A percentile compares a stretch with the other conserved stretches of the same genome.
Conservation (phyloP, 768 basidiomycete species). For the Suillus plorans region DNA sequence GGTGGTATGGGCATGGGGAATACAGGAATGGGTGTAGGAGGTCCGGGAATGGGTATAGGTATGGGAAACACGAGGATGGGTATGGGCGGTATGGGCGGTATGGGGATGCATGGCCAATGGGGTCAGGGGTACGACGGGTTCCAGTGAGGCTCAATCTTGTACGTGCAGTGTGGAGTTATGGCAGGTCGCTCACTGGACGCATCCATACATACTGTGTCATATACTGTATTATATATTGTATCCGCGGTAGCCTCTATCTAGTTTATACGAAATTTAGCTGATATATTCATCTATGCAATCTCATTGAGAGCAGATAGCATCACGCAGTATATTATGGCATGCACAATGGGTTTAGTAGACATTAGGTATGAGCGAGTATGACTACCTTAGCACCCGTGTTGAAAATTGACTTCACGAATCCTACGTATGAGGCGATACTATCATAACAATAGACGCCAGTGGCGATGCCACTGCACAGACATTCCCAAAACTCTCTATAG, state of each 20-base stretch:
- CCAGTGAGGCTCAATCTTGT: constrained; percentile 19
- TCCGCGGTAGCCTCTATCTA: background rate
- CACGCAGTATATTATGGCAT: background rate
- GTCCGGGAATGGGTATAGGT: constrained; percentile 34
- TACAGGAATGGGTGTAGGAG: constrained; percentile 15
- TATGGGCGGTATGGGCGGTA: constrained; percentile 34
- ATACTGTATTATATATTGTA: background rate
- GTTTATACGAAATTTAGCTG: background rate
- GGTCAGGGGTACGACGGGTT: constrained; percentile 34
- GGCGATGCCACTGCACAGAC: background rate
- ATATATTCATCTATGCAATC: background rate
- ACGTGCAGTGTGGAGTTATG: background rate
- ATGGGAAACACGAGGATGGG: constrained; percentile 32
- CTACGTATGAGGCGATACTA: too few relatives aligned
- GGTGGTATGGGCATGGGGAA: constrained; percentile 20
- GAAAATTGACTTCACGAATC: background rate
- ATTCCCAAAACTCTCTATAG: background rate
- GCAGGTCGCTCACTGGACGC: background rate
- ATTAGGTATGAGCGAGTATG: background rate
- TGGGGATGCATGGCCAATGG: constrained; percentile 35
- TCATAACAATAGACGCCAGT: background rate
- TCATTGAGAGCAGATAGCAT: background rate
- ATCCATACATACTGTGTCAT: background rate
- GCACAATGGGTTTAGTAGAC: background rate
- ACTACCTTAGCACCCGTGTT: background rate